Evolutionary conservation across 2,329 filamentous ascomycete species (phyloP), one percentile per base, ranked within the genome.

Genomic region (Daldinia sp.): DNA sequence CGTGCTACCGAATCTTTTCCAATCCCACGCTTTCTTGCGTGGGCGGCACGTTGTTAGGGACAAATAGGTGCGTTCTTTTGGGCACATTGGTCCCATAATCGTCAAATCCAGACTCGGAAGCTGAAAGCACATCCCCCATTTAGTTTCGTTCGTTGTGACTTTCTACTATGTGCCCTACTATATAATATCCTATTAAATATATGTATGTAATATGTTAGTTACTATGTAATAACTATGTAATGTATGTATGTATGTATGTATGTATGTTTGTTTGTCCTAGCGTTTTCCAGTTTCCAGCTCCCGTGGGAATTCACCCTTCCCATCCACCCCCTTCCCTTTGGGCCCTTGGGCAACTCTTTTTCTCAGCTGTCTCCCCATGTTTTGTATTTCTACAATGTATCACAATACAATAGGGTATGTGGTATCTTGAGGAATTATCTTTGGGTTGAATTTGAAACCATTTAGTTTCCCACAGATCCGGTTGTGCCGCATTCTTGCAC

Each of bases 21-120:
- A 61, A 67, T 67, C 56, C 62, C 39, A 68, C 65, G 48, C 54
- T 66, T 54, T 63, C 52, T 52, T 67, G 61, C 65, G 61, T 62
- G 55, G 30, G 54, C 61, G 61, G 64, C 64, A 67, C 58, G 58
- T 67, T 64, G 51, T 29, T 32, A 61, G 61, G 62, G 52, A 59
- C 32, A 32, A 17, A 48, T 49, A 21, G 27, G 30, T 61, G 58
- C 52, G 55, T 57, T 51, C 55, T 62, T 56, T 60, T 54, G n/a
- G n/a, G 53, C 19, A 60, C 29, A 50, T 35, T 19, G 27, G 39
- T 19, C 25, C 54, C 58, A 49, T 59, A 48, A 54, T 52, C 60
- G 19, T 50, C 45, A 48, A 30, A 49, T 51, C 55, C 61, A 57
- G 41, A 51, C 58, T 59, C 32, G 64, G 64, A 67, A 67, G 64